Base-by-base conservation (phyloP, 768 basidiomycete species). In the Lactarius deliciosus region DNA sequence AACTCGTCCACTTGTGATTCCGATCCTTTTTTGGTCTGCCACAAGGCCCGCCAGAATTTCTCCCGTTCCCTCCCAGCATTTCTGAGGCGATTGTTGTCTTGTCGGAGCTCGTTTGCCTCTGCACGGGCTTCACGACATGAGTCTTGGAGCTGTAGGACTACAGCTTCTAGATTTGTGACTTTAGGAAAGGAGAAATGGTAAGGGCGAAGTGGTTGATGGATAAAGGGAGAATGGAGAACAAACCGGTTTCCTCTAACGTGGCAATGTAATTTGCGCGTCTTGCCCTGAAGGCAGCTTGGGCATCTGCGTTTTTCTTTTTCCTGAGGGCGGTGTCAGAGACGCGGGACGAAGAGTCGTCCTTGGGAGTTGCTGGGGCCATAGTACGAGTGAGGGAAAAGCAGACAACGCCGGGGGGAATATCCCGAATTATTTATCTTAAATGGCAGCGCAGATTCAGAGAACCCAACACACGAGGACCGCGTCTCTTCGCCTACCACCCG, bases 231-330 rank as follows among this genome's bases (percentile, higher is more conserved):
- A 64, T 43, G 60, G 55, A 16, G 60, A n/a, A 69, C 79, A 59
- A 64, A 80, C 80, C 80, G 80, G 91, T 91, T 75, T 91, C 91
- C 76, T 94, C 92, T 69, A 94, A 84, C 15, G 91, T 93, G 53
- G 89, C 86, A 74, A 94, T 94, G 76, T 94, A 94, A 76, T 91
- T 92, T 58, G 90, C 90, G 70, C 92, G 83, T 70, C 90, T 79
- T 58, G 88, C 89, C 69, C 90, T 82, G 76, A 92, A 93, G 66
- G 91, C 90, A 62, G 92, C 91, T 77, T 94, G 92, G 2, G 92
- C 92, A 74, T 92, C 90, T 41, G 92, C 92, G 72, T 94, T 94
- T 80, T 94, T 94, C 81, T 91, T 91, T 80, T 91, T 92, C 70
- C 91, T 80, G 72, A 90, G 81, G 40, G 87, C 86, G 15, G 88